phyloP scores from a whole-genome alignment of 305 asterid species.

The Fraxinus angustifolia region DNA sequence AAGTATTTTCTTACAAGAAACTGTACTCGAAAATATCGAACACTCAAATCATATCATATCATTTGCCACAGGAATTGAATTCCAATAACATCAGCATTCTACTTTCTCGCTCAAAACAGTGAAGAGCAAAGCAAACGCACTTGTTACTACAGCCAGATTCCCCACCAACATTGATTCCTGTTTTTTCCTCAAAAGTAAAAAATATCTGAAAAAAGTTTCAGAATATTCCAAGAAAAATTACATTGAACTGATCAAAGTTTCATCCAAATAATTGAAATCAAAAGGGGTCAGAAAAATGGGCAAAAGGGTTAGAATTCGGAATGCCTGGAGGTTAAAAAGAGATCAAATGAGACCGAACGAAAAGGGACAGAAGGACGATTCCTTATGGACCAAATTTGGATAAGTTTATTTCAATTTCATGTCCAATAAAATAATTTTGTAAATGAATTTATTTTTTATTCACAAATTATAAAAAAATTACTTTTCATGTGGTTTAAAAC shows the following conservation, averaged over 20 bases:
- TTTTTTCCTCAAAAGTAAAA: constrained; percentile 22
- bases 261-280: neutral
- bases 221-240: neutral
- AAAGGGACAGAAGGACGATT: constrained; percentile 28
- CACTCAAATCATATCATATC: constrained; percentile 9
- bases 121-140: constrained; percentile 31
- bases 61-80: constrained; percentile 11
- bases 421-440: neutral
- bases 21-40: constrained; percentile 13
- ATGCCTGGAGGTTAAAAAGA: neutral
- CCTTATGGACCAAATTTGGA: constrained; percentile 41
- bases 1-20: neutral
- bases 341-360: constrained; percentile 6
- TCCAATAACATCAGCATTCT: constrained; percentile 7
- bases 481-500: neutral
- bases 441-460: too few relatives aligned
- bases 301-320: constrained; percentile 4
- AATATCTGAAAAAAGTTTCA: constrained; percentile 6
- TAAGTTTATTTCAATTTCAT: constrained; percentile 1
- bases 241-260: neutral
- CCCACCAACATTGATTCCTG: constrained; percentile 24
- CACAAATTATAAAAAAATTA: neutral
- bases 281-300: neutral
- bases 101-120: constrained; percentile 11
- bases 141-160: constrained; percentile 11